Percentiles rank a stretch among this genome's conserved stretches.
phyloP scores from a whole-genome alignment of 805 yeast species.

The Candida golubevii region DNA sequence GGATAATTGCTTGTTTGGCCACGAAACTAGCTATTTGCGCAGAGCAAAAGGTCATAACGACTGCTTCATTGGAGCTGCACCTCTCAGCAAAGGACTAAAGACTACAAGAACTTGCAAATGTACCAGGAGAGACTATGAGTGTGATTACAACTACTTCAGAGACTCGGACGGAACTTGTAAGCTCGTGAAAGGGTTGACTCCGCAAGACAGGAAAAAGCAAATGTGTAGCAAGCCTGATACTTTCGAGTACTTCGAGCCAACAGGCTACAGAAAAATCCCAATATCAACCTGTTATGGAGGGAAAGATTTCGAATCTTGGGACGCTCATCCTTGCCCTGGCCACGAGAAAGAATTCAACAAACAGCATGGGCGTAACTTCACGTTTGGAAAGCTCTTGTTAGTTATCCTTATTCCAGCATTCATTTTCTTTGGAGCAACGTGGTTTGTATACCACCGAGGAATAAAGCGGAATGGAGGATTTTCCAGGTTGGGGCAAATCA shows the following conservation, averaged over 20 bases:
- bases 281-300: slow-evolving; percentile 86
- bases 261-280: slow-evolving; percentile 89
- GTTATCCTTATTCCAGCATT: slow-evolving; percentile 54
- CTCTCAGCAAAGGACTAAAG: slow-evolving; percentile 52
- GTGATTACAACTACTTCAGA: slow-evolving; percentile 80
- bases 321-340: slow-evolving; percentile 82
- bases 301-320: slow-evolving; percentile 58
- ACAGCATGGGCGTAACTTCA: slow-evolving; percentile 50
- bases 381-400: slow-evolving; percentile 47
- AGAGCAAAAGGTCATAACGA: slow-evolving; percentile 44
- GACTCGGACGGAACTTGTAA: slow-evolving; percentile 80
- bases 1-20: slow-evolving; percentile 42
- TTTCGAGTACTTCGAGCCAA: slow-evolving; percentile 76
- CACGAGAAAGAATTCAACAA: slow-evolving; percentile 59
- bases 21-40: slow-evolving; percentile 38
- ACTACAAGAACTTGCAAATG: slow-evolving; percentile 71
- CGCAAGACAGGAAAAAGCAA: slow-evolving; percentile 55
- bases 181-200: slow-evolving; percentile 67
- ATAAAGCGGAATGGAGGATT: slow-evolving; percentile 76
- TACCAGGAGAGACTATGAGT: slow-evolving; percentile 83
- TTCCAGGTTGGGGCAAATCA: slow-evolving; percentile 76
- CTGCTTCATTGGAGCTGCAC: slow-evolving; percentile 69
- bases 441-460: slow-evolving; percentile 77
- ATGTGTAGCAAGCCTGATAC: slow-evolving; percentile 55
- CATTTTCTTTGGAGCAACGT: slow-evolving; percentile 49